Evolutionary conservation across 1,139 yeast genomes (phyloP), one percentile per base, ranked within the genome.

Genomic region (Suhomyces bolitotheri): DNA sequence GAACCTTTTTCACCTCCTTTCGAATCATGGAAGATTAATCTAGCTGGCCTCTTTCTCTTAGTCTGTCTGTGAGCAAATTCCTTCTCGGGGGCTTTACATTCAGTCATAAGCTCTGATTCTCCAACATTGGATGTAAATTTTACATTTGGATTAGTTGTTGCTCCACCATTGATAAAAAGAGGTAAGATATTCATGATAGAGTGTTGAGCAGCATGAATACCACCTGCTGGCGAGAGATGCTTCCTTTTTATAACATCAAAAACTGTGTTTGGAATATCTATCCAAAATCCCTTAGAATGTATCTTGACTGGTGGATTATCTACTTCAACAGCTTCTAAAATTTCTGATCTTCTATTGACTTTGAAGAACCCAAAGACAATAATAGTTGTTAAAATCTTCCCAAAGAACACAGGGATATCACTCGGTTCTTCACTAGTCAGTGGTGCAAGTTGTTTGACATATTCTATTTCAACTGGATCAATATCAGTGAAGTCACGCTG

Each of bases 201-300:
- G 64, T 92, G 99, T 47, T 89, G 94, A 0, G 96, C 95, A 5
- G 95, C 97, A 62, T 94, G 99, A n/a, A 92, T 87, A 0, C 94
- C 95, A 2, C 88, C 98, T 0, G 97, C 92, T 2, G 82, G 63
- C 27, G 78, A 83, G 27, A 92, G 62, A 3, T 66, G 51, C 46
- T 88, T 86, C 2, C 56, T 59, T 4, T 67, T 63, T 17, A 90
- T 66, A 2, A 80, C 44, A 2, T 78, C 78, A n/a, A 90, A 54
- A 0, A 88, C 83, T 9, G 52, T 50, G 3, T 59, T 53, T 0
- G 97, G 95, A 1, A 92, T 72, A 56, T 92, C 96, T 12, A 92
- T 73, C 98, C 97, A 94, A 31, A 90, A 71, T 0, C 98, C 98
- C 46, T 84, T 82, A 0, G 95, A 78, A 26, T 68, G 60, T 28